Conservation (phyloP, 2,329 filamentous ascomycete genomes). For the Alternaria arbusti region DNA sequence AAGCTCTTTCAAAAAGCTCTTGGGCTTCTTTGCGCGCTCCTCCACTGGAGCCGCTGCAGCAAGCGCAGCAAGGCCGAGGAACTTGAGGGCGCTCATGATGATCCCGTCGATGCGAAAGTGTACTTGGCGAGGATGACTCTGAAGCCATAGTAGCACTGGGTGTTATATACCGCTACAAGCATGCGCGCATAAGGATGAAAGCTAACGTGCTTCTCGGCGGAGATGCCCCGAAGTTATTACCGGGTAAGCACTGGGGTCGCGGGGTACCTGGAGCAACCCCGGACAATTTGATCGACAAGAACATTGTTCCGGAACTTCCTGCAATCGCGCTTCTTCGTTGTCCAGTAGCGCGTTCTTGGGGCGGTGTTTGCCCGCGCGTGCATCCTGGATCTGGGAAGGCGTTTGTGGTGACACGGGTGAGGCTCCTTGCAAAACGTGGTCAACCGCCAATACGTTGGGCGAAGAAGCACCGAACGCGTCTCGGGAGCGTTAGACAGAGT, state of each 20-base stretch:
- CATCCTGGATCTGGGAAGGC: conserved; percentile 23
- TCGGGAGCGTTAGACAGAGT: background rate
- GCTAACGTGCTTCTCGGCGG: conserved; percentile 15
- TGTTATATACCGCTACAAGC: background rate
- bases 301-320: conserved; percentile 25
- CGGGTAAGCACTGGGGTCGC: conserved; percentile 14
- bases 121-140: background rate
- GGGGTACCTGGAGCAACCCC: conserved; percentile 16
- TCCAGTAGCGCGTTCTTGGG: conserved; percentile 8
- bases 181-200: background rate
- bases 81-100: conserved; percentile 23
- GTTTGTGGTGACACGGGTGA: background rate
- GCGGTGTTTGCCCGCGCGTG: background rate
- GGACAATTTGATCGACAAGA: conserved; percentile 9
- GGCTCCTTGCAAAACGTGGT: background rate
- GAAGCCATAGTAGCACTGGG: background rate
- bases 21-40: conserved; percentile 27
- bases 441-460: background rate
- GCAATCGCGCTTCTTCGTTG: conserved; percentile 24
- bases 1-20: conserved; percentile 44
- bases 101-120: background rate
- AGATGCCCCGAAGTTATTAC: conserved; percentile 23
- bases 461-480: conserved; percentile 1
- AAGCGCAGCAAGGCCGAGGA: conserved; percentile 25
- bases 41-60: conserved; percentile 27